Evolutionary conservation across 169 alveolate genomes (phyloP), one percentile per base, ranked within the genome.

Genomic region (Eimeria maxima): DNA sequence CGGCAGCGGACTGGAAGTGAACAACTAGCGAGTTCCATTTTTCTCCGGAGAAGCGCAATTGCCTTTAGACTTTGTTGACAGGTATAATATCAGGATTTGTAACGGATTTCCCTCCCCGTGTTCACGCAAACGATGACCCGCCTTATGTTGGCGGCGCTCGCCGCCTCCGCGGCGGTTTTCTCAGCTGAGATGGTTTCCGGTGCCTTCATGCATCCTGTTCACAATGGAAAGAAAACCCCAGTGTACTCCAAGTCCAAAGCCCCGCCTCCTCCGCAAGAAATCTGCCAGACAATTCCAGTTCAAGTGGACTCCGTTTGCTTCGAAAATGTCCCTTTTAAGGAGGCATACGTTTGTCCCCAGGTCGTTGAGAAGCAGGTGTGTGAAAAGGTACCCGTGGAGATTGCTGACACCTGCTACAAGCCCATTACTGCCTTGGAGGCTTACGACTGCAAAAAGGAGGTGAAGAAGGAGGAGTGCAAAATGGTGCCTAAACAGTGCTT

Each of bases 391-490:
- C 89, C 89, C 18, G n/a, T 53, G 55, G 91, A 84, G 78, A 81
- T 84, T 11, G 81, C 83, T 13, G 91, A 89, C 50, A 94, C 96
- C 8, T 94, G 96, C 89, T 94, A 74, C 89, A 94, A 71, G 74
- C 94, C 90, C 33, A 81, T 83, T 22, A 94, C 53, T 8, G 91
- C 96, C 55, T 38, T 81, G 74, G 96, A 94, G 96, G 90, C 96
- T 6, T 94, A 94, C 27, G 89, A 88, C 29, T 94, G 96, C 81
- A 88, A 88, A 11, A 57, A 55, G 67, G 94, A 81, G 65, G 88
- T 65, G 94, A 78, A 69, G 96, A 94, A 94, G 80, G 96, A 94
- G 45, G 96, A 81, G 16, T 94, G 96, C 81, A 81, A 47, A 55
- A 94, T 81, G 89, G 96, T 84, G 65, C 94, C 94, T 44, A 83